Percentiles rank a stretch among this genome's conserved stretches.
These are phyloP conservation scores for Thamnidium elegans DNA, from an alignment of 192 early-diverging fungal species.

Conservation along the genomic window DNA sequence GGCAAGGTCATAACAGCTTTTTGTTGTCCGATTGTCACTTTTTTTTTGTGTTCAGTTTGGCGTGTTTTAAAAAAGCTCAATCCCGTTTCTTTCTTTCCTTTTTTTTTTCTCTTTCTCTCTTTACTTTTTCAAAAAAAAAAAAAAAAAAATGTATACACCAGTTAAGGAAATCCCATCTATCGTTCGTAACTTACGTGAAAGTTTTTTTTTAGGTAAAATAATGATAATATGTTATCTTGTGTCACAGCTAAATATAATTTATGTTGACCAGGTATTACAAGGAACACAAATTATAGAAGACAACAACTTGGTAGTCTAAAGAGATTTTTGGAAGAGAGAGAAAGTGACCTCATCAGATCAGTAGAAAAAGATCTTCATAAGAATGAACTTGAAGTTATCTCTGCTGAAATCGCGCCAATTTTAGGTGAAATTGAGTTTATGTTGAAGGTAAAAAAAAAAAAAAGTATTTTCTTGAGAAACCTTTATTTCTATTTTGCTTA, in stretches of 20 bases:
- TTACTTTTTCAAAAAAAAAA: too few relatives aligned
- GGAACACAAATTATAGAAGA: conserved; percentile 1
- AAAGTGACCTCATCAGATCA: not conserved
- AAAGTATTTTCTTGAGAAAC: not conserved
- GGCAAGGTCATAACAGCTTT: too few relatives aligned
- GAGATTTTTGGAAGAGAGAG: conserved; percentile 7
- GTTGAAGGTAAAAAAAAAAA: conserved; percentile 7
- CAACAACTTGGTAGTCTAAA: not conserved
- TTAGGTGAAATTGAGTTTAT: conserved; percentile 8
- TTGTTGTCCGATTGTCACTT: too few relatives aligned
- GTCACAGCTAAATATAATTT: too few relatives aligned
- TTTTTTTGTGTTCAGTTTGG: too few relatives aligned
- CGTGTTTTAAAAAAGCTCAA: too few relatives aligned
- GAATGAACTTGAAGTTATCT: not conserved
- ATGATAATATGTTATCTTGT: too few relatives aligned
- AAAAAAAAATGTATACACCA: not conserved
- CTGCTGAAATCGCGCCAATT: conserved; percentile 7
- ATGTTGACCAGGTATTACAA: not conserved
- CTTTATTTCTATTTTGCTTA: not conserved
- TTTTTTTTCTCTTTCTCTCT: too few relatives aligned
- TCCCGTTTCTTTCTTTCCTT: too few relatives aligned
- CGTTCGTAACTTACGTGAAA: not conserved
- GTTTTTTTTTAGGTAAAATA: not conserved
- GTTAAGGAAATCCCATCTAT: conserved; percentile 1
- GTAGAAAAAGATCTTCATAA: conserved; percentile 8